Conservation (phyloP, 371 early-diverging fungal species). For the Phascolomyces articulosus region DNA sequence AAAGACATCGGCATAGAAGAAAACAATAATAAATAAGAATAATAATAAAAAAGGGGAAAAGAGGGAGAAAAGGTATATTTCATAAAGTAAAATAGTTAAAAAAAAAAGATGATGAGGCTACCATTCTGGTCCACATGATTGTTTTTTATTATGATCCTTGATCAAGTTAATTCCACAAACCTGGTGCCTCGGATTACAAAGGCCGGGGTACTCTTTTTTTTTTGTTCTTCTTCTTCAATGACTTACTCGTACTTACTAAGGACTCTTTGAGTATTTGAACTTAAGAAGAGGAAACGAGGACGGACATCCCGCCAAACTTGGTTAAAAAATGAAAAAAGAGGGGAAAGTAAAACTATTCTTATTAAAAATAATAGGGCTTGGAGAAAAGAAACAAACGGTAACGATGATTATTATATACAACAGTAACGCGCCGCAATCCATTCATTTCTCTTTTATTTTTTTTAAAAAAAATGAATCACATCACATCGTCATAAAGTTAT, state of each 20-base stretch:
- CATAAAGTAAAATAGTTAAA: background rate
- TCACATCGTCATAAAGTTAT: too few species aligned
- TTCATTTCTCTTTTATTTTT: background rate
- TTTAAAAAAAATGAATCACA: too few species aligned
- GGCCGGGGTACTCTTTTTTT: background rate
- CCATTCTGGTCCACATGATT: conserved; percentile 23
- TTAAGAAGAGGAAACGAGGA: background rate
- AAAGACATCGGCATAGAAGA: too few species aligned
- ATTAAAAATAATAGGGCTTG: too few species aligned
- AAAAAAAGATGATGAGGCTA: background rate
- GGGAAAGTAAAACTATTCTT: background rate
- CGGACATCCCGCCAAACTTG: conserved; percentile 1
- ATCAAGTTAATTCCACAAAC: background rate
- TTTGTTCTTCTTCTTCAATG: too few species aligned
- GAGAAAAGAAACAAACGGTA: too few species aligned
- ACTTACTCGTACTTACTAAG: too few species aligned
- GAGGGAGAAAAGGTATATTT: background rate
- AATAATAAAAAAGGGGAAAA: background rate
- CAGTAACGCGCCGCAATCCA: background rate
- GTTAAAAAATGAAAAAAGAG: background rate
- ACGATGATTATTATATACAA: too few species aligned
- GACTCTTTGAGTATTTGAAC: too few species aligned
- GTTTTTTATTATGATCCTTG: background rate
- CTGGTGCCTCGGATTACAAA: background rate
- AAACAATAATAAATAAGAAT: too few species aligned